These are phyloP conservation scores for Forsythia viridissima DNA, from an alignment of 257 asterid genomes.

Conservation along the genomic window DNA sequence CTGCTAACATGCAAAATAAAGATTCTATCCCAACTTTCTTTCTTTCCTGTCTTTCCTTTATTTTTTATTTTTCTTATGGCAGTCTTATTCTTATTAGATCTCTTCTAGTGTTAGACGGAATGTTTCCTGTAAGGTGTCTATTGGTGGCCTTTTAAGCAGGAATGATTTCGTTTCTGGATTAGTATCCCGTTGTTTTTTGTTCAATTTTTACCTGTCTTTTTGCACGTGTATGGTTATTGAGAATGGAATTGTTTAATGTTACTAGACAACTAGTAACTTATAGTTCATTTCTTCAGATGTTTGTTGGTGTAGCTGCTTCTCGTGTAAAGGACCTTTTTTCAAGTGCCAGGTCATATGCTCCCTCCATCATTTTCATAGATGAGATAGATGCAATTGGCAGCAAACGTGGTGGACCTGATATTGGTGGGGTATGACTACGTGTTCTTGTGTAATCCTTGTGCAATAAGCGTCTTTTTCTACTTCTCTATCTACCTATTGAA, in stretches of 20 bases:
- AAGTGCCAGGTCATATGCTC: conserved; percentile 94
- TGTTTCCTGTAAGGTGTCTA: neutral
- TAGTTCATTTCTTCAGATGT: conserved; percentile 66
- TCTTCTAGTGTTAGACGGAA: neutral
- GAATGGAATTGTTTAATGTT: conserved; percentile 17
- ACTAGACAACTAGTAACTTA: conserved; percentile 18
- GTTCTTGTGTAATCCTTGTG: conserved; percentile 5
- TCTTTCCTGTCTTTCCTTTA: neutral
- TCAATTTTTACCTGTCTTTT: neutral
- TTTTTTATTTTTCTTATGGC: neutral
- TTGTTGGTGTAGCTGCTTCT: conserved; percentile 99
- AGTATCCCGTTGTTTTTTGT: neutral
- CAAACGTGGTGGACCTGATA: conserved; percentile 99
- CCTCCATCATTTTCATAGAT: conserved; percentile 95
- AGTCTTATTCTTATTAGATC: neutral
- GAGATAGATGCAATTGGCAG: conserved; percentile 99
- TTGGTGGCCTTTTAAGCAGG: neutral
- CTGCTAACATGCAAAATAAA: neutral
- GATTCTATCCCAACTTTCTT: neutral
- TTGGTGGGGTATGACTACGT: conserved; percentile 88
- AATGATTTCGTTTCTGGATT: neutral
- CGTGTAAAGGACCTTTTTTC: conserved; percentile 98
- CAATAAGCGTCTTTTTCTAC: conserved; percentile 15
- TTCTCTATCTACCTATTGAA: conserved; percentile 19
- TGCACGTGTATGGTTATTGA: neutral